Conservation (phyloP, 805 yeast species). For the Ogataea paradorogensis region DNA sequence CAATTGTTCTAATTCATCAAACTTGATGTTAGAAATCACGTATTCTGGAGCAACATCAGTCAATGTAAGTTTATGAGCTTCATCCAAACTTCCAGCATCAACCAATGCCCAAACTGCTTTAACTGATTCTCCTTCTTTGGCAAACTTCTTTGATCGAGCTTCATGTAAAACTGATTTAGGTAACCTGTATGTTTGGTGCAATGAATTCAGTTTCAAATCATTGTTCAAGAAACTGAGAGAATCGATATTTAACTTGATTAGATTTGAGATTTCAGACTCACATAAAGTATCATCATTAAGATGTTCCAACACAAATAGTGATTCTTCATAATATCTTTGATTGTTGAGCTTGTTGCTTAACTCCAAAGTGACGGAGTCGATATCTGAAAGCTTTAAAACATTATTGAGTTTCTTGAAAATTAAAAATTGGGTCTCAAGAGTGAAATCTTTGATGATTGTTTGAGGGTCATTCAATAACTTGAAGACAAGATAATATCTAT, state of each 20-base stretch:
- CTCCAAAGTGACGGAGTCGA: constrained; percentile 23
- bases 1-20: constrained; percentile 34
- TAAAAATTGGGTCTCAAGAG: constrained; percentile 25
- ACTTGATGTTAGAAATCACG: constrained; percentile 46
- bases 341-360: constrained; percentile 52
- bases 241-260: constrained; percentile 36
- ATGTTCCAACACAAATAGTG: constrained; percentile 63
- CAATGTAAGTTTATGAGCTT: constrained; percentile 61
- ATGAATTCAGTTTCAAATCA: constrained; percentile 32
- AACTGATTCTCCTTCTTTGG: constrained; percentile 48
- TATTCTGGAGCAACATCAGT: constrained; percentile 68
- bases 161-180: constrained; percentile 50
- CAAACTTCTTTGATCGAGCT: constrained; percentile 58
- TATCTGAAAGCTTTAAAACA: constrained; percentile 13
- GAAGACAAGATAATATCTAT: constrained; percentile 16
- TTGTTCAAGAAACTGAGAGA: constrained; percentile 29
- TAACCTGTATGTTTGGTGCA: constrained; percentile 41
- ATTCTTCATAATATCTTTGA: constrained; percentile 51
- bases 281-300: constrained; percentile 47
- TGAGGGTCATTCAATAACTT: constrained; percentile 14
- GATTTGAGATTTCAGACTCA: constrained; percentile 37
- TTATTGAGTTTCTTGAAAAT: constrained; percentile 26
- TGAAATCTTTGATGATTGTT: constrained; percentile 13
- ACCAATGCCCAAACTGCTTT: constrained; percentile 61
- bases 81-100: constrained; percentile 54